A percentile compares a stretch with the other conserved stretches of the same genome.
phyloP scores from a whole-genome alignment of 1,139 yeast genomes.

The Yamadazyma triangularis region DNA sequence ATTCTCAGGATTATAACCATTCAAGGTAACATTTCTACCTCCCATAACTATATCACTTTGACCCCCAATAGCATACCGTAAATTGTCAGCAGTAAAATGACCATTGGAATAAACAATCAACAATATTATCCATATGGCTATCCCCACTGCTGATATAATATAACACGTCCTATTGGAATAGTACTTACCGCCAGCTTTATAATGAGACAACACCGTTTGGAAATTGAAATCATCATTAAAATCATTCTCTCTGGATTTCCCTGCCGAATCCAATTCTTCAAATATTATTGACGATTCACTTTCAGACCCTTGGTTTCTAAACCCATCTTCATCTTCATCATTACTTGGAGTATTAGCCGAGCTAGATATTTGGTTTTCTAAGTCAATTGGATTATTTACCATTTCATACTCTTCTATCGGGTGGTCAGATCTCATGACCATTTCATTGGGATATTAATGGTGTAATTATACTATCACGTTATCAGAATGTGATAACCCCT shows the following conservation, averaged over 20 bases:
- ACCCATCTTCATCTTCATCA: not conserved
- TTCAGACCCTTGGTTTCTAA: conserved; percentile 7
- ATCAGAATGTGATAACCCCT: too few species aligned
- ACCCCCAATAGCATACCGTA: conserved; percentile 21
- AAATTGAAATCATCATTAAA: conserved; percentile 23
- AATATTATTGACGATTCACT: conserved; percentile 25
- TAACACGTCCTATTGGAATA: conserved; percentile 7
- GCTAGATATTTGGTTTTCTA: not conserved
- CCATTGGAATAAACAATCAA: conserved; percentile 28
- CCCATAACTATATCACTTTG: conserved; percentile 23
- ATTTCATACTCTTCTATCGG: conserved; percentile 13
- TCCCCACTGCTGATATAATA: conserved; percentile 3
- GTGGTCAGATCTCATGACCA: not conserved
- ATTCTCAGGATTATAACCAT: conserved; percentile 22
- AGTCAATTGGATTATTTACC: conserved; percentile 9
- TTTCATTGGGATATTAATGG: not conserved
- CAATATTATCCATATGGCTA: conserved; percentile 24
- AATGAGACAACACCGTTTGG: conserved; percentile 19
- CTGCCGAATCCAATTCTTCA: conserved; percentile 14
- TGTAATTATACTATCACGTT: too few species aligned
- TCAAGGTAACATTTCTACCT: conserved; percentile 30
- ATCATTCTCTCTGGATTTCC: conserved; percentile 11
- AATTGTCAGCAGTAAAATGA: conserved; percentile 12
- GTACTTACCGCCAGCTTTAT: conserved; percentile 11
- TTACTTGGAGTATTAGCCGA: not conserved